Evolutionary conservation across 176 grass and related monocot genomes (phyloP), one percentile per base, ranked within the genome.

Genomic region (Poa annua): DNA sequence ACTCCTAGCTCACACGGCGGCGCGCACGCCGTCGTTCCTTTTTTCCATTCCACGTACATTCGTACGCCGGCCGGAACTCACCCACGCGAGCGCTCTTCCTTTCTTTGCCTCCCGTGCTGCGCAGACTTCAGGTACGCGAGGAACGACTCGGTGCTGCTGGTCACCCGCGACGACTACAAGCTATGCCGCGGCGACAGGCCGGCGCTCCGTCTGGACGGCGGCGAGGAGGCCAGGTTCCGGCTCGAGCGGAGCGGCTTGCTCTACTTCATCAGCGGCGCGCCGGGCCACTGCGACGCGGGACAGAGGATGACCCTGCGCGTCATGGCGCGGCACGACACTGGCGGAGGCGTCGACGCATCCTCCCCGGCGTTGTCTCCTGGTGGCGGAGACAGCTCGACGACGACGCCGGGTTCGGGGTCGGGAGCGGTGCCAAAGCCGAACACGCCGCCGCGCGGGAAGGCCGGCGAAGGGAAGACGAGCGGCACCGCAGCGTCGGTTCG

Each of bases 111-210:
- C 42, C 11, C 42, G 42, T 10, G 42, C 42, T 16, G 13, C 12
- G 69, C 70, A 73, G 70, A 73, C 26, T 73, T 73, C 70, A 73
- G 70, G 70, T 97, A 94, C 32, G 81, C 62, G 1, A 81, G 4
- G 82, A 97, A 93, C 60, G 94, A 97, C 89, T 97, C 94, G 25
- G 85, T 97, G 85, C 76, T 97, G 38, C 41, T 86, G 48, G 89
- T 97, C 13, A 64, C 60, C 4, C 83, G 52, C 4, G 76, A 82
- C 7, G 79, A 83, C 44, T 97, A 97, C 89, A 91, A 83, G 59
- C 19, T 70, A 10, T 97, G 91, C 82, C 38, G 76, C 42, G 50
- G 53, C 2, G 44, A 62, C 8, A 68, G 17, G 26, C 83, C 91
- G 1, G 4, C 56, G 29, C 2, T 52, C 24, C 60, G 65, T 8